Conservation (phyloP, 768 basidiomycete genomes). For the Kwoniella sp. region DNA sequence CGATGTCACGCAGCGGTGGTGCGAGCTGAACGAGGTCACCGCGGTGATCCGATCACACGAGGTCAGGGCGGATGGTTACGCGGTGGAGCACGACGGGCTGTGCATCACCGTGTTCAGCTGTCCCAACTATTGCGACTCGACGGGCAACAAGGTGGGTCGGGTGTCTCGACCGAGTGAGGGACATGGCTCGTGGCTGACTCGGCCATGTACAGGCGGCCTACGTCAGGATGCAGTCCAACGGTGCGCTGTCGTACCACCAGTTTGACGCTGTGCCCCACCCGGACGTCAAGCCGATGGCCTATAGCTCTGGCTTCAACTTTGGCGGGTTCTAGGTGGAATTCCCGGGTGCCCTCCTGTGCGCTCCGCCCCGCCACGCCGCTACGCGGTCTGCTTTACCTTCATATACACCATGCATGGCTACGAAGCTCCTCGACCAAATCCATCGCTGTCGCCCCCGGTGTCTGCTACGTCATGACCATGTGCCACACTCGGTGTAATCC, state of each 20-base stretch:
- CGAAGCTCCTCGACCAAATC: too few relatives aligned
- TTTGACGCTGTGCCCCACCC: conserved; percentile 87
- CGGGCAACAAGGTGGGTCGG: conserved; percentile 63
- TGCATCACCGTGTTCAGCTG: conserved; percentile 87
- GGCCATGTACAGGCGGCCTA: conserved; percentile 33
- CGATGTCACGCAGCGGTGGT: conserved; percentile 86
- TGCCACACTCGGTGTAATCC: conserved; percentile 13
- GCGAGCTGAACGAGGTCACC: conserved; percentile 75
- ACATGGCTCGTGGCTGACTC: too few relatives aligned
- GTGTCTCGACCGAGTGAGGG: too few relatives aligned
- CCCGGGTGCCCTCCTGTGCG: too few relatives aligned
- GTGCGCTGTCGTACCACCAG: conserved; percentile 62
- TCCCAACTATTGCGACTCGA: conserved; percentile 62
- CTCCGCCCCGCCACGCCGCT: too few relatives aligned
- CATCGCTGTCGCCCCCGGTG: too few relatives aligned
- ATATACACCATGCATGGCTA: too few relatives aligned
- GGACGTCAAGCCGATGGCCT: conserved; percentile 89
- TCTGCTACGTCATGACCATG: conserved; percentile 11
- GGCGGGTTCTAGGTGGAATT: conserved; percentile 11
- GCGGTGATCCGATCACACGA: conserved; percentile 93
- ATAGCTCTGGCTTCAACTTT: conserved; percentile 40
- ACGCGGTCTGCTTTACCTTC: too few relatives aligned
- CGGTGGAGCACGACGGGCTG: conserved; percentile 86
- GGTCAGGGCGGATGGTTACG: conserved; percentile 87
- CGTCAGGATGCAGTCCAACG: conserved; percentile 68